A percentile compares a stretch with the other conserved stretches of the same genome.
These are phyloP conservation scores for Neospora caninum DNA, from an alignment of 169 alveolate genomes.

Conservation along the genomic window DNA sequence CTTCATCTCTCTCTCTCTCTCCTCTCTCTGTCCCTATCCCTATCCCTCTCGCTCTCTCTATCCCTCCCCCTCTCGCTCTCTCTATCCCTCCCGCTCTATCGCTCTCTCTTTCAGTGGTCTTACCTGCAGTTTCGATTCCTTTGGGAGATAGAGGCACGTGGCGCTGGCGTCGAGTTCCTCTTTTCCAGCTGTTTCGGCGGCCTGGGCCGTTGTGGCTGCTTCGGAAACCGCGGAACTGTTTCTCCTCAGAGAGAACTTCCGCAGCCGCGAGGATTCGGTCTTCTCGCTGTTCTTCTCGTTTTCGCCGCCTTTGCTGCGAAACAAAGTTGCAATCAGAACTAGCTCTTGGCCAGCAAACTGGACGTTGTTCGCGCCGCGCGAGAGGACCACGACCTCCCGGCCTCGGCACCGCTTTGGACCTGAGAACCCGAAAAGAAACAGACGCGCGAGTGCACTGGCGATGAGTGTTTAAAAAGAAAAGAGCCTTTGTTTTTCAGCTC, in stretches of 20 bases:
- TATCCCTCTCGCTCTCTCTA: no score
- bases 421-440: background rate
- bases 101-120: background rate
- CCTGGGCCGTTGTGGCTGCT: background rate
- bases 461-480: background rate
- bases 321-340: background rate
- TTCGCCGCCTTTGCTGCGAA: background rate
- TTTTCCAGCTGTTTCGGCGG: background rate
- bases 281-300: background rate
- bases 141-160: background rate
- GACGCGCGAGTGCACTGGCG: background rate
- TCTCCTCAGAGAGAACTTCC: background rate
- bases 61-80: background rate
- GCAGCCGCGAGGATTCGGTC: background rate
- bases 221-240: background rate
- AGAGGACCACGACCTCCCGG: background rate
- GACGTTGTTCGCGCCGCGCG: background rate
- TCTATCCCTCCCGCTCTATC: background rate
- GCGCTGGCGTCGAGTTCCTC: background rate
- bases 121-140: constrained; percentile 25
- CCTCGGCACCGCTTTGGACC: constrained; percentile 33
- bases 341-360: background rate
- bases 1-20: no score
- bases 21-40: no score
- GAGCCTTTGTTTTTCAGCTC: background rate